Evolutionary conservation across 2,329 filamentous ascomycete species (phyloP), one percentile per base, ranked within the genome.

Genomic region (Colletotrichum sp.): DNA sequence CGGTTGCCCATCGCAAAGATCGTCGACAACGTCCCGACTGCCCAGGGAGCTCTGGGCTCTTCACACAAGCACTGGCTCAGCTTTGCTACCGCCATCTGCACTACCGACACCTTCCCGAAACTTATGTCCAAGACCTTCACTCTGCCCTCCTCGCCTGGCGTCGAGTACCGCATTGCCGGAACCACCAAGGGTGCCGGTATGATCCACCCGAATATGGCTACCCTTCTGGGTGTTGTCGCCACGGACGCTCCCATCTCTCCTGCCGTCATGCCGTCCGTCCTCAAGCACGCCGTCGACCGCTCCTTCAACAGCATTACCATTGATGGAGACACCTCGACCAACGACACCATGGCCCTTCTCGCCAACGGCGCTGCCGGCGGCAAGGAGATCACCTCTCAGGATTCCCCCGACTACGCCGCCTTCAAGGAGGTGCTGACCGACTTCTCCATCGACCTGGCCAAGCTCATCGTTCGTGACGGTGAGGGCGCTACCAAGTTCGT

Each of bases 121-220:
- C 93, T 99, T 78, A 89, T 96, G 80, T 98, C 96, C 25, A 92
- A 91, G 79, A 92, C 92, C 16, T 99, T 98, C 86, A 92, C 89
- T 32, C 91, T 99, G 36, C 96, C 97, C 6, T 96, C 94, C 2
- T 94, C 94, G 6, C 92, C 94, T 1, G 89, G 89, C 22, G 88
- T 92, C 66, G 93, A 94, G 83, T 99, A 98, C 87, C 90, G 91
- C 80, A 94, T 99, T 66, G 96, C 95, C 15, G 97, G 97, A 80
- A 97, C 98, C 92, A 98, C 96, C 81, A 99, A 99, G 88, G 97
- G 97, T 73, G 97, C 97, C 7, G 97, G 97, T 82, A 99, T 99
- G 97, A 98, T 99, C 84, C 96, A 98, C 83, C 97, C 97, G 64
- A 98, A 99, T 88, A 98, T 99, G 96, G 97, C 96, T 34, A 99